phyloP scores from a whole-genome alignment of 2,329 filamentous ascomycete species.

The Fusarium denticulatum region DNA sequence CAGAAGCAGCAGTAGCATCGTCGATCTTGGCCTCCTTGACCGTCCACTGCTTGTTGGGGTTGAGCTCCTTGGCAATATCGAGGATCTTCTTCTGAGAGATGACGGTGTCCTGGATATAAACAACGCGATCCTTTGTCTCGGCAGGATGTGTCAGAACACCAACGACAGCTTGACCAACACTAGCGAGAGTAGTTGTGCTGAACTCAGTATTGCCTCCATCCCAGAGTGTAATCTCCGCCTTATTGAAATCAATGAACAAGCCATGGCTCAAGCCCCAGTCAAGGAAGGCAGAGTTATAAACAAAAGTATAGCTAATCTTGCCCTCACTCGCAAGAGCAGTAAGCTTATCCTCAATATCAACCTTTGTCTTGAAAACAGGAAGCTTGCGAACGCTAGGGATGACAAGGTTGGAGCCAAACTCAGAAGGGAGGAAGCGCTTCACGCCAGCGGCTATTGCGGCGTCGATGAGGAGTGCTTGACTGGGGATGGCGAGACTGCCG shows the following conservation, averaged over 20 bases:
- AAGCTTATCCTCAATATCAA: slow-evolving; percentile 53
- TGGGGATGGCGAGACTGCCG: slow-evolving; percentile 51
- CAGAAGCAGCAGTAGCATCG: slow-evolving; percentile 41
- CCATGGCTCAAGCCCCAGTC: slow-evolving; percentile 61
- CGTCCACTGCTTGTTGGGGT: slow-evolving; percentile 58
- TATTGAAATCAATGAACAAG: slow-evolving; percentile 56
- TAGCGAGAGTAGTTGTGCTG: slow-evolving; percentile 58
- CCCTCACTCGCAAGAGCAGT: slow-evolving; percentile 52
- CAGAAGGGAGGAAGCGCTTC: slow-evolving; percentile 69
- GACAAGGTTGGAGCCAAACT: slow-evolving; percentile 58
- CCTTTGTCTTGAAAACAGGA: slow-evolving; percentile 63
- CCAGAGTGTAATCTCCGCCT: slow-evolving; percentile 54
- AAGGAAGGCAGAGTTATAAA: slow-evolving; percentile 66
- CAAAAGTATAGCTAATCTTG: slow-evolving; percentile 63
- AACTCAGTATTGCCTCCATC: slow-evolving; percentile 62
- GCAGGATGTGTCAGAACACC: slow-evolving; percentile 59
- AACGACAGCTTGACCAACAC: slow-evolving; percentile 59
- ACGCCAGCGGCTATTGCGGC: slow-evolving; percentile 69
- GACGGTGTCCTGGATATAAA: slow-evolving; percentile 57
- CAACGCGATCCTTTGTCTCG: slow-evolving; percentile 62
- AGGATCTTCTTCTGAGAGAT: slow-evolving; percentile 59
- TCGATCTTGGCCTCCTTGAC: slow-evolving; percentile 51
- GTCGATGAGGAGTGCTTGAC: slow-evolving; percentile 59
- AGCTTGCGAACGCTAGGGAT: slow-evolving; percentile 52
- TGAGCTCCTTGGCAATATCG: slow-evolving; percentile 58